Conservation (phyloP, 1,139 yeast genomes). For the Yamadazyma oceani region DNA sequence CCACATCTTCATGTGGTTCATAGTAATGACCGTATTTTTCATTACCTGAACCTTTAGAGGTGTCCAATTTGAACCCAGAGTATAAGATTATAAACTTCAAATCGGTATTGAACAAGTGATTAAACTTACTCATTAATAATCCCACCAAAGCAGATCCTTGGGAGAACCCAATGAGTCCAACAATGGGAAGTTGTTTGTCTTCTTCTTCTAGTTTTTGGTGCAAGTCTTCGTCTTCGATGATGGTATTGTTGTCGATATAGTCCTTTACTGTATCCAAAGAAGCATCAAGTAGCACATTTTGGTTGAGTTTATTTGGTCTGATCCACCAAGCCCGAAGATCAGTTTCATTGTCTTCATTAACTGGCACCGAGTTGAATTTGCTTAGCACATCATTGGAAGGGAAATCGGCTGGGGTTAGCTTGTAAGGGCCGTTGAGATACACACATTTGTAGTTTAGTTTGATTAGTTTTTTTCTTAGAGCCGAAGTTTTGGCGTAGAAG, state of each 20-base stretch:
- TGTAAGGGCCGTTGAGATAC: slow-evolving; percentile 75
- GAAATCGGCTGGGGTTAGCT: slow-evolving; percentile 63
- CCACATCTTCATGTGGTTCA: slow-evolving; percentile 19
- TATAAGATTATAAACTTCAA: slow-evolving; percentile 70
- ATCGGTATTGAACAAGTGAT: slow-evolving; percentile 25
- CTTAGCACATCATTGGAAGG: slow-evolving; percentile 55
- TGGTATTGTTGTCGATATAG: slow-evolving; percentile 32
- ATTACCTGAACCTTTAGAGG: slow-evolving; percentile 37
- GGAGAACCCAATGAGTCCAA: slow-evolving; percentile 45
- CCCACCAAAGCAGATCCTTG: slow-evolving; percentile 57
- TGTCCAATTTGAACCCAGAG: slow-evolving; percentile 71
- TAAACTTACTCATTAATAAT: slow-evolving; percentile 32
- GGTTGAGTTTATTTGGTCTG: slow-evolving; percentile 23
- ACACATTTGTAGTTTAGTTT: slow-evolving; percentile 57
- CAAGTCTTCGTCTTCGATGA: slow-evolving; percentile 32
- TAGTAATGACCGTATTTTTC: slow-evolving; percentile 31
- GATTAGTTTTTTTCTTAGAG: slow-evolving; percentile 38
- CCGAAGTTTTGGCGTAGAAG: slow-evolving; percentile 50
- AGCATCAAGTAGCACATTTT: slow-evolving; percentile 25
- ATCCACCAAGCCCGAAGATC: slow-evolving; percentile 42
- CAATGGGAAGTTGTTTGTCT: slow-evolving; percentile 32
- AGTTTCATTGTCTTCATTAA: slow-evolving; percentile 25
- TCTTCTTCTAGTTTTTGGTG: slow-evolving; percentile 22
- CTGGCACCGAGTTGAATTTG: slow-evolving; percentile 30
- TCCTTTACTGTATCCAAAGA: slow-evolving; percentile 31